Conservation (phyloP, 1,139 yeast species). For the Maudiozyma humilis region DNA sequence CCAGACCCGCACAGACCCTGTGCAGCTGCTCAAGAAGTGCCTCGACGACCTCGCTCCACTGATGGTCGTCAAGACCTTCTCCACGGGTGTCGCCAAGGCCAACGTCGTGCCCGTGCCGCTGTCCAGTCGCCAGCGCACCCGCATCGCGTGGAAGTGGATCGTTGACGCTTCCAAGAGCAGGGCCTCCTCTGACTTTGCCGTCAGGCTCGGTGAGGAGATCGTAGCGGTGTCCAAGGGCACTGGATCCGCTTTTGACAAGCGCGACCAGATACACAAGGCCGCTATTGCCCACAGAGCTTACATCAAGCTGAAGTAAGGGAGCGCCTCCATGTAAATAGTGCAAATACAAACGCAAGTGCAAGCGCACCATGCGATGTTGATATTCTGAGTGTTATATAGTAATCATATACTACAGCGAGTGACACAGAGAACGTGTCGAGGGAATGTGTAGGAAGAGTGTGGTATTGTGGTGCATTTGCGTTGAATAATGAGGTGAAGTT, state of each 20-base stretch:
- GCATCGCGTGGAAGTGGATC: constrained; percentile 87
- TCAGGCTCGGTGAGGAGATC: constrained; percentile 85
- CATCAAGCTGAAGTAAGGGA: constrained; percentile 37
- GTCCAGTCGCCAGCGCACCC: constrained; percentile 69
- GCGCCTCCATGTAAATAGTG: too few species aligned
- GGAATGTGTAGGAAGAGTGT: too few species aligned
- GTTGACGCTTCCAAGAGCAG: constrained; percentile 76
- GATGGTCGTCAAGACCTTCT: constrained; percentile 66
- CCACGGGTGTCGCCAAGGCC: constrained; percentile 81
- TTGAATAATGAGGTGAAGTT: too few species aligned
- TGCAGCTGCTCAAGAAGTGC: constrained; percentile 61
- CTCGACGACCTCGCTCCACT: constrained; percentile 82
- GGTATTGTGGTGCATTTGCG: too few species aligned
- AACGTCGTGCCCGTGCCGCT: constrained; percentile 76
- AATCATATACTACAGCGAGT: too few species aligned
- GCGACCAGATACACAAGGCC: constrained; percentile 70
- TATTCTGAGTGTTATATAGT: too few species aligned
- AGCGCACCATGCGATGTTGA: too few species aligned
- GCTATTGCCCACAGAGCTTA: constrained; percentile 81
- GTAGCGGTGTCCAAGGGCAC: constrained; percentile 69
- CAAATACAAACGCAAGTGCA: too few species aligned
- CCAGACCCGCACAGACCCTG: constrained; percentile 49
- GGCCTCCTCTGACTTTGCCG: constrained; percentile 72
- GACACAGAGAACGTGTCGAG: too few species aligned
- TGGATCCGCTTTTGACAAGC: constrained; percentile 78